Percentiles rank a stretch among this genome's conserved stretches.
These are phyloP conservation scores for Hanseniaspora meyeri DNA, from an alignment of 805 yeast genomes.

Conservation along the genomic window DNA sequence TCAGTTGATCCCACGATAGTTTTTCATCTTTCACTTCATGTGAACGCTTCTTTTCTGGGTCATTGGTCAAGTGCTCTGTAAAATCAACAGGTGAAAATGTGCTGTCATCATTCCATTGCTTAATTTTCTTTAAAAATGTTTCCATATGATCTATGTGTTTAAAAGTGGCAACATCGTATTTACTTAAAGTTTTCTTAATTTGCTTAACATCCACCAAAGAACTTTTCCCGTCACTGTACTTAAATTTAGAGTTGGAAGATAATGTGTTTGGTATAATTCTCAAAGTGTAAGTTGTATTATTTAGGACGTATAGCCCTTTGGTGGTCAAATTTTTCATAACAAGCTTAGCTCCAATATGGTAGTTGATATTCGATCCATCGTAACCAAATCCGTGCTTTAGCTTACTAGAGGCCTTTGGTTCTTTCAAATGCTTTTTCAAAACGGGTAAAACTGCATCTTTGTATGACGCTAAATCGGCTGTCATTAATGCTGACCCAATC, in stretches of 20 bases:
- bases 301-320: constrained; percentile 17
- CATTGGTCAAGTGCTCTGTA: not conserved
- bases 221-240: constrained; percentile 9
- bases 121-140: constrained; percentile 3
- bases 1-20: not conserved
- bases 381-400: constrained; percentile 1
- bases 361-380: constrained; percentile 2
- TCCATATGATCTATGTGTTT: constrained; percentile 1
- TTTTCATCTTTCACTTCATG: not conserved
- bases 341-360: constrained; percentile 16
- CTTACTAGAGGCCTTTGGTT: constrained; percentile 21
- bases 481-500: constrained; percentile 42
- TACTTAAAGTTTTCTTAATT: not conserved
- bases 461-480: constrained; percentile 31
- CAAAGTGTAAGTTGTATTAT: constrained; percentile 18
- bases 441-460: not conserved
- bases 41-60: not conserved
- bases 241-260: constrained; percentile 3
- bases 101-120: constrained; percentile 7
- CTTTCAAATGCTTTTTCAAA: constrained; percentile 7
- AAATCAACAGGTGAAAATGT: constrained; percentile 1
- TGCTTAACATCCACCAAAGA: not conserved
- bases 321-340: constrained; percentile 11
- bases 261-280: constrained; percentile 25
- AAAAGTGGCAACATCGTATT: not conserved